Evolutionary conservation across 129 eudicot species (phyloP).

Genomic region (Silybum marianum): DNA sequence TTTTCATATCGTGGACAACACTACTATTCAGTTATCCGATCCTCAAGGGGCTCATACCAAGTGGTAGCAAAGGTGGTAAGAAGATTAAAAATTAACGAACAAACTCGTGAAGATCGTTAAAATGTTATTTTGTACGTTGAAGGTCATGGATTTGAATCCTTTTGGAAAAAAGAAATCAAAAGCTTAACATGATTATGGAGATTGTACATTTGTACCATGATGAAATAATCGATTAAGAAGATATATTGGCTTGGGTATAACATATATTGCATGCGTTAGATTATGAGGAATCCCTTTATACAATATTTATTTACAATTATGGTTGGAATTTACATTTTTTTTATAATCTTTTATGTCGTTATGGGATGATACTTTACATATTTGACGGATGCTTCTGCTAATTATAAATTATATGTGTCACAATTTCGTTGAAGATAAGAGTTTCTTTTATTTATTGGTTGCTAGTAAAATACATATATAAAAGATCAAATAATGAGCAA

Average conservation of each 20-base stretch:
- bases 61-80: conserved; percentile 38
- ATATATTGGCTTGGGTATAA: not conserved
- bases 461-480: not conserved
- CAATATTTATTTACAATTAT: no score
- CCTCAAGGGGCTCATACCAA: conserved; percentile 58
- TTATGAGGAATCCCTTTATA: no score
- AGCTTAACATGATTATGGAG: not conserved
- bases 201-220: not conserved
- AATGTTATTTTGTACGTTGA: not conserved
- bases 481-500: not conserved
- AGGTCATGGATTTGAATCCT: not conserved
- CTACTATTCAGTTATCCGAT: conserved; percentile 64
- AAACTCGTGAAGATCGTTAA: not conserved
- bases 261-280: no score
- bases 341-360: no score
- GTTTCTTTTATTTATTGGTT: not conserved
- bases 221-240: not conserved
- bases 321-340: no score
- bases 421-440: not conserved
- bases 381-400: no score
- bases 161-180: not conserved
- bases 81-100: not conserved
- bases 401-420: no score
- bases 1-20: conserved; percentile 45
- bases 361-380: no score